Conservation (phyloP, 331 rosid genomes). For the Malus hybrid region DNA sequence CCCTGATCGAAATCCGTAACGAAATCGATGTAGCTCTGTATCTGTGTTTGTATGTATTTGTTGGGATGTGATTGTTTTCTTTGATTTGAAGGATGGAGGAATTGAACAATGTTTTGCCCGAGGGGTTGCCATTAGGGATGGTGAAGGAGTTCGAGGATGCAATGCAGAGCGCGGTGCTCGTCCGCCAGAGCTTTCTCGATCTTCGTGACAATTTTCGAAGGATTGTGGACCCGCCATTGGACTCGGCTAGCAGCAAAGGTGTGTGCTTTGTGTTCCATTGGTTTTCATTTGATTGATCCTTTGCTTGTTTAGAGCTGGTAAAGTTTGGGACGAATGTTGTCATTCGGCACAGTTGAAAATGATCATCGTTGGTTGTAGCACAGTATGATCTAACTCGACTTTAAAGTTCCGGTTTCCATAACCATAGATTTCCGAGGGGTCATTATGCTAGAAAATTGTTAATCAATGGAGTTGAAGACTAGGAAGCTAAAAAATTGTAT, state of each 20-base stretch:
- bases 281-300: neutral
- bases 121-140: slow-evolving; percentile 83
- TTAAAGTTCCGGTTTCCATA: too few relatives aligned
- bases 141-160: slow-evolving; percentile 80
- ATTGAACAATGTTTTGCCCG: slow-evolving; percentile 57
- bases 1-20: neutral
- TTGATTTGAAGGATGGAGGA: slow-evolving; percentile 40
- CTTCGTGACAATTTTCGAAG: slow-evolving; percentile 79
- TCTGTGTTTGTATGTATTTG: neutral
- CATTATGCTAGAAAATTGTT: neutral
- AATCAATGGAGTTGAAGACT: too few relatives aligned
- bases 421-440: too few relatives aligned
- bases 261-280: neutral
- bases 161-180: slow-evolving; percentile 56
- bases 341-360: neutral
- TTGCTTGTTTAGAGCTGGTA: neutral
- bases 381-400: neutral
- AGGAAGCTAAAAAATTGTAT: neutral
- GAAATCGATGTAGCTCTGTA: neutral
- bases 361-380: neutral
- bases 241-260: slow-evolving; percentile 49
- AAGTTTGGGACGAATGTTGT: neutral
- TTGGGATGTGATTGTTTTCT: slow-evolving; percentile 1
- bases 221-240: slow-evolving; percentile 64
- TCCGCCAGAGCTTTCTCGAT: slow-evolving; percentile 74